A percentile compares a stretch with the other conserved stretches of the same genome.
These are phyloP conservation scores for Tricharina praecox DNA, from an alignment of 495 filamentous ascomycete species.

Conservation along the genomic window DNA sequence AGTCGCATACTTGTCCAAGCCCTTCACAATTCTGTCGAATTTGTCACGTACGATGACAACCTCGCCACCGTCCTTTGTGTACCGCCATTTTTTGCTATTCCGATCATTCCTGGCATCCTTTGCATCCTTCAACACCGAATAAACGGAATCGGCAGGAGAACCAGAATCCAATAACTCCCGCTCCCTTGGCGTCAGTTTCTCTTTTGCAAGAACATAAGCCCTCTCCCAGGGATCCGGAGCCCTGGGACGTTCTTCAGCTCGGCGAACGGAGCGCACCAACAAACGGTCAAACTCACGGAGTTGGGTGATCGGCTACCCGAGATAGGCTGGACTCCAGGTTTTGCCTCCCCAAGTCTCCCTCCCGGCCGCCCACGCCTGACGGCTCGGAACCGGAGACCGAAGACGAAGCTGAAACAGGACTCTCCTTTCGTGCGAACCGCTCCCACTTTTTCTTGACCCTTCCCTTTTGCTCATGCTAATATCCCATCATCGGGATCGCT, in stretches of 20 bases:
- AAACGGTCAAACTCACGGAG: neutral
- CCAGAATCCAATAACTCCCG: neutral
- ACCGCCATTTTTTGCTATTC: neutral
- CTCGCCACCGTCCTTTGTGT: neutral
- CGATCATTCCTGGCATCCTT: neutral
- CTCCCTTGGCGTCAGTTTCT: neutral
- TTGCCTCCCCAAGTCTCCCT: neutral
- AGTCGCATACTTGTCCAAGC: slow-evolving; percentile 8
- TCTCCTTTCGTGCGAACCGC: neutral
- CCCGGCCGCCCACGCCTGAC: neutral
- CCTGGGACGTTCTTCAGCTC: neutral
- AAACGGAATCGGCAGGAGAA: neutral
- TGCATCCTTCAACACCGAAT: neutral
- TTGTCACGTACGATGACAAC: neutral
- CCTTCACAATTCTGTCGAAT: slow-evolving; percentile 8
- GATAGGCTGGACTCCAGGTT: neutral
- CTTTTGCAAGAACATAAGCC: neutral
- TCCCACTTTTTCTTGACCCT: neutral
- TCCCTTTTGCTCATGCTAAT: neutral
- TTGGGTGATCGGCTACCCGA: neutral
- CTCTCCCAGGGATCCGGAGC: neutral
- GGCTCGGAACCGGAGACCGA: neutral
- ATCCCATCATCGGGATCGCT: neutral
- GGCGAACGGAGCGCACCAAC: neutral
- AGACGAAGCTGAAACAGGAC: neutral